Evolutionary conservation across 2,329 filamentous ascomycete genomes (phyloP), one percentile per base, ranked within the genome.

Genomic region (Ophiostoma himal-ulmi): DNA sequence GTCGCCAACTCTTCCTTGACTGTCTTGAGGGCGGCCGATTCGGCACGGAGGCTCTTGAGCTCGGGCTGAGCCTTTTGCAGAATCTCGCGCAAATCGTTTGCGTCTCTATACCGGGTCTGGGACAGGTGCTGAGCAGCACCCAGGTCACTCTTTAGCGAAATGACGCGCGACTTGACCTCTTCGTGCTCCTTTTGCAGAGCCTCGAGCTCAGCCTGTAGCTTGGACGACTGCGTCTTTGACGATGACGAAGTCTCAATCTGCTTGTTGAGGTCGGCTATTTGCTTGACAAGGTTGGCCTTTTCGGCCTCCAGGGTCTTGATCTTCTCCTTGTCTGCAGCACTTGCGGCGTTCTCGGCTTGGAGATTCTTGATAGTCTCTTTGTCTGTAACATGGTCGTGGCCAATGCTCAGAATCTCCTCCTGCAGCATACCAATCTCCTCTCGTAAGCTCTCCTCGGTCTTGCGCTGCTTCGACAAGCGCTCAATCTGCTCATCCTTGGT

Each of bases 61-160:
- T 99, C 94, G 0, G 93, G 91, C 76, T 97, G 94, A 0, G 91
- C 86, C 78, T 95, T 96, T 74, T 93, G 89, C 39, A 97, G 80
- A 2, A 94, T 83, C 72, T 94, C 91, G 26, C 90, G 86, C 65
- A 97, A 82, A 37, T 96, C 91, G 0, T 89, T 89, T 1, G 97
- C 82, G 72, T 98, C 94, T 78, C 93, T 96, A 82, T 93, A 98
- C 39, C 95, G 86, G 20, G 87, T 90, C 72, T 96, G 90, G 0
- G 95, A 93, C 14, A 98, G 85, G 79, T 96, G 89, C 77, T 97
- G 89, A 0, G 94, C 91, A 1, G 93, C 93, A 1, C 89, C 90
- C 3, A 98, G 84, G 77, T 99, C 94, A 0, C 90, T 92, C 76
- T 96, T 89, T 22, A 97, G 79, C 0, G 86, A 85, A 1, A 87